A percentile compares a stretch with the other conserved stretches of the same genome.
phyloP scores from a whole-genome alignment of 2,329 filamentous ascomycete species.

The Penicillium verrucosum region DNA sequence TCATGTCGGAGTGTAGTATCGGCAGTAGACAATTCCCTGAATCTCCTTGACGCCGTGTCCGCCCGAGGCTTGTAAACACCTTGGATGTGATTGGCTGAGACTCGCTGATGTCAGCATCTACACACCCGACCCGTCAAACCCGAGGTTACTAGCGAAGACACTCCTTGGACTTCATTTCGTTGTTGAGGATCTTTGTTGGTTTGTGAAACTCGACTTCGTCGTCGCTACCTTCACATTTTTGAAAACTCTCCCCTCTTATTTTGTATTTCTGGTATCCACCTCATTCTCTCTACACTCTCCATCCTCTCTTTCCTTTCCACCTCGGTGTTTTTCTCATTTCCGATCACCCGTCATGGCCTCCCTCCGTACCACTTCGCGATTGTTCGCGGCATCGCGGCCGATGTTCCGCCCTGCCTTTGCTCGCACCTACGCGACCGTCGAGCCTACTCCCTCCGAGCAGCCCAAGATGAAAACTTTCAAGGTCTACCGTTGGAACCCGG shows the following conservation, averaged over 20 bases:
- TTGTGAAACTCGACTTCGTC: conserved; percentile 5
- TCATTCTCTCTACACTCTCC: not conserved
- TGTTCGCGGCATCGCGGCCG: conserved; percentile 43
- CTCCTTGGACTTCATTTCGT: conserved; percentile 30
- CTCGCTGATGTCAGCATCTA: conserved; percentile 30
- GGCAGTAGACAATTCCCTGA: conserved; percentile 9
- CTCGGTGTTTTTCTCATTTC: conserved; percentile 12
- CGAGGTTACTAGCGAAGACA: conserved; percentile 35
- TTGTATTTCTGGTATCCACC: not conserved
- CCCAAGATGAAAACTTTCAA: conserved; percentile 87
- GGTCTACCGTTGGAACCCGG: conserved; percentile 98
- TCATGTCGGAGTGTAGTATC: not conserved
- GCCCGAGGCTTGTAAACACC: conserved; percentile 41
- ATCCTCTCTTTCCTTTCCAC: conserved; percentile 3
- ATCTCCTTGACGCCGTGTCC: conserved; percentile 30
- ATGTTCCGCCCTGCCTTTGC: conserved; percentile 42
- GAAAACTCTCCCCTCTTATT: conserved; percentile 3
- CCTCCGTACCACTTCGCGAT: conserved; percentile 48
- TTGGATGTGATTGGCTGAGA: conserved; percentile 28
- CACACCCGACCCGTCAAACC: conserved; percentile 31
- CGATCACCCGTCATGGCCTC: conserved; percentile 43
- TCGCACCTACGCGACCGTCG: conserved; percentile 51
- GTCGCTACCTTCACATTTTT: not conserved
- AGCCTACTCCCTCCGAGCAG: conserved; percentile 56
- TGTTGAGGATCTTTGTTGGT: conserved; percentile 16